Conservation (phyloP, 1,139 yeast species). For the Blastobotrys arbuscula region DNA sequence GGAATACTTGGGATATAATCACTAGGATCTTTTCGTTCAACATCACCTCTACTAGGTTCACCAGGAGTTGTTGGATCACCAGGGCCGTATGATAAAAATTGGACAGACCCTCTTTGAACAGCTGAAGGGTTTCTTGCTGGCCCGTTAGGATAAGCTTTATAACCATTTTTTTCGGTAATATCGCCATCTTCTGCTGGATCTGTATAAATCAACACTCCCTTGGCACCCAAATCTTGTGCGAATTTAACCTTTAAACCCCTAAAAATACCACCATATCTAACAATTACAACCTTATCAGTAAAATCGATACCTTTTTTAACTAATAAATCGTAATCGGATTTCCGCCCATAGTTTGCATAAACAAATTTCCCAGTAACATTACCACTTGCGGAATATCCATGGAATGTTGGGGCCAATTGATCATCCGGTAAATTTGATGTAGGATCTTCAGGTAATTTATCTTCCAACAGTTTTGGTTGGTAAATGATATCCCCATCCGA, state of each 20-base stretch:
- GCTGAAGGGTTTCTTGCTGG: conserved; percentile 64
- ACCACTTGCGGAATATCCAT: conserved; percentile 64
- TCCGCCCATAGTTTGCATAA: conserved; percentile 58
- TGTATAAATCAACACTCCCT: conserved; percentile 54
- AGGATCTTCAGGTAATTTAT: conserved; percentile 62
- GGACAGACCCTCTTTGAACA: conserved; percentile 80
- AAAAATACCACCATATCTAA: conserved; percentile 54
- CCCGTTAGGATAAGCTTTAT: conserved; percentile 56
- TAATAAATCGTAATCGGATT: conserved; percentile 47
- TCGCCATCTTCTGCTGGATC: conserved; percentile 63
- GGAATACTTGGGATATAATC: conserved; percentile 55
- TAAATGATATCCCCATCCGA: conserved; percentile 40
- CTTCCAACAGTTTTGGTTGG: conserved; percentile 66
- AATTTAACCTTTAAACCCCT: conserved; percentile 64
- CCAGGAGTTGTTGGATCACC: conserved; percentile 94
- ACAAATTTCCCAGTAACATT: conserved; percentile 55
- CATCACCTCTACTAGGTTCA: conserved; percentile 52
- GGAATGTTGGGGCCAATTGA: conserved; percentile 50
- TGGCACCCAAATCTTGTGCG: conserved; percentile 60
- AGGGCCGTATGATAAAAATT: conserved; percentile 67
- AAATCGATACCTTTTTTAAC: conserved; percentile 42
- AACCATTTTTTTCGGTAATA: conserved; percentile 46
- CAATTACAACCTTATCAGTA: conserved; percentile 51
- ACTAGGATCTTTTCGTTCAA: conserved; percentile 45
- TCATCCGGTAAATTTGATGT: conserved; percentile 50